These are phyloP conservation scores for Naganishia friedmannii DNA, from an alignment of 768 basidiomycete genomes.

Conservation along the genomic window DNA sequence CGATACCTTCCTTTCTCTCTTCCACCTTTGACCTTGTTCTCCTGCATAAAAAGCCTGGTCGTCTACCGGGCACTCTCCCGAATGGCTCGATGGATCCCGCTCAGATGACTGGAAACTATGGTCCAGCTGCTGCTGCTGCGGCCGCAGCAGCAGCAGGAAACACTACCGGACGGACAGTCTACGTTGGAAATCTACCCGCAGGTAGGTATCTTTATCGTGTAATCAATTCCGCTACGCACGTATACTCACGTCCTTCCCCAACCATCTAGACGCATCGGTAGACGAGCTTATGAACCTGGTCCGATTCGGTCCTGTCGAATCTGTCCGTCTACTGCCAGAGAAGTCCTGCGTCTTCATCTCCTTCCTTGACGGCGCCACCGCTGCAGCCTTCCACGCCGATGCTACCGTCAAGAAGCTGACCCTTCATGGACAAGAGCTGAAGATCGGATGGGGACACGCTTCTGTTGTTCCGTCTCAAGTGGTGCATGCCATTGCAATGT, in stretches of 20 bases:
- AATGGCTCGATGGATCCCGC: conserved; percentile 33
- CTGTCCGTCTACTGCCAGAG: conserved; percentile 88
- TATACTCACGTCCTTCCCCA: not conserved
- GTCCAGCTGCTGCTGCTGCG: conserved; percentile 70
- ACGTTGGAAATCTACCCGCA: conserved; percentile 90
- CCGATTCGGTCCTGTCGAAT: conserved; percentile 94
- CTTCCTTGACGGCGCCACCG: conserved; percentile 88
- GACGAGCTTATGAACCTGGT: conserved; percentile 97
- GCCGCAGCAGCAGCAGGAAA: conserved; percentile 56
- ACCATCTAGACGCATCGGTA: conserved; percentile 71
- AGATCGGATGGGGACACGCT: conserved; percentile 98
- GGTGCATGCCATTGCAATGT: conserved; percentile 79
- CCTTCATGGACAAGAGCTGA: conserved; percentile 91
- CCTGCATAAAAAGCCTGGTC: not conserved
- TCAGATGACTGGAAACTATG: conserved; percentile 66
- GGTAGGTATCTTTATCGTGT: conserved; percentile 37
- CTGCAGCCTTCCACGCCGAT: conserved; percentile 95
- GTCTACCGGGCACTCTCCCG: conserved; percentile 29
- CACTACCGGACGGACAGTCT: conserved; percentile 79
- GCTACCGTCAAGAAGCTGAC: conserved; percentile 90
- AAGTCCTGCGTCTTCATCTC: conserved; percentile 98
- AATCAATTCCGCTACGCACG: too few species aligned
- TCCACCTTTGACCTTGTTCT: not conserved
- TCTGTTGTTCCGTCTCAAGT: conserved; percentile 82
- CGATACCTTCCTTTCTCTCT: not conserved